Conservation (phyloP, 768 basidiomycete genomes). For the Tremella yokohamensis region DNA sequence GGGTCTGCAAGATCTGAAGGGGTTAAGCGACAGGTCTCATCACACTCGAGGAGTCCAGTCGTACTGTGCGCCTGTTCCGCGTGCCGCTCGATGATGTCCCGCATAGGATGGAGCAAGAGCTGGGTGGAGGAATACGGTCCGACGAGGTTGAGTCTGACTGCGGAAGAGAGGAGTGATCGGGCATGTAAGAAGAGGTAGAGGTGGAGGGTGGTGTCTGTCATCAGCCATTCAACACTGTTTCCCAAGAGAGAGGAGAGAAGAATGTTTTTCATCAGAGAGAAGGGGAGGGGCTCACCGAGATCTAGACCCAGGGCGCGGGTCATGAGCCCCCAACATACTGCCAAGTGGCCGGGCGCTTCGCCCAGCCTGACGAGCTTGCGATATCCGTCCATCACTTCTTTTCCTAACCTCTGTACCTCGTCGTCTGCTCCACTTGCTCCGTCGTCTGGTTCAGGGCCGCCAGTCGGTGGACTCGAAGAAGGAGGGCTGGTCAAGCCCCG, state of each 20-base stretch:
- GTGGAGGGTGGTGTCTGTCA: conserved; percentile 58
- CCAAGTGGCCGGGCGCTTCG: conserved; percentile 73
- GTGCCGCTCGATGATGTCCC: conserved; percentile 64
- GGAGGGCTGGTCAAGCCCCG: conserved; percentile 27
- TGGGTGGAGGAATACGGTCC: conserved; percentile 93
- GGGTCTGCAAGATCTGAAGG: background rate
- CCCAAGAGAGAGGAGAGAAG: too few species aligned
- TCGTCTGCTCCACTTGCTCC: background rate
- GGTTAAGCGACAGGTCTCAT: background rate
- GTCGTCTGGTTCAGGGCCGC: too few species aligned
- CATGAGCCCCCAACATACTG: conserved; percentile 84
- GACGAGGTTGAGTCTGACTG: conserved; percentile 82
- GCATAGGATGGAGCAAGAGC: conserved; percentile 68
- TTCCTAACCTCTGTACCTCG: conserved; percentile 19
- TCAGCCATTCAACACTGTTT: too few species aligned
- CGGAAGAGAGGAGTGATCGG: conserved; percentile 80
- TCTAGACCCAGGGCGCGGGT: conserved; percentile 71
- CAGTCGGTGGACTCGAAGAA: background rate
- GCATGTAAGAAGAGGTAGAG: conserved; percentile 92
- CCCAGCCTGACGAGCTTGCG: conserved; percentile 67
- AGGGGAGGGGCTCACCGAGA: conserved; percentile 56
- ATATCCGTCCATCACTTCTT: conserved; percentile 61
- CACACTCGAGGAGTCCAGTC: background rate
- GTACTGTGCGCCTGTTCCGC: conserved; percentile 18
- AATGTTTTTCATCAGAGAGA: background rate